phyloP scores from a whole-genome alignment of 768 basidiomycete genomes.

The Termitomyces sp. region DNA sequence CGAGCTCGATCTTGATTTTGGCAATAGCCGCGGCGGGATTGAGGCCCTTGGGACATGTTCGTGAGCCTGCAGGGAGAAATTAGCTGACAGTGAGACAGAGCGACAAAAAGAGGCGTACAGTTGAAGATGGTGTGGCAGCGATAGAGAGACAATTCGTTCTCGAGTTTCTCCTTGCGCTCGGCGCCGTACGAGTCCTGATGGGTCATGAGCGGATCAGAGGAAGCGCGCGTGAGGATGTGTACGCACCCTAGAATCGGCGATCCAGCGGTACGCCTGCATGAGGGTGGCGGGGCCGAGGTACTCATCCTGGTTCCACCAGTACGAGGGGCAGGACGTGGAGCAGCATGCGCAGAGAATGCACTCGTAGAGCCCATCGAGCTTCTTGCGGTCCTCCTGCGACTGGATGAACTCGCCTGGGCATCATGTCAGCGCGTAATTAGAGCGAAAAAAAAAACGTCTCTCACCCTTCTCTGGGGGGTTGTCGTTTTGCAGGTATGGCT shows the following conservation, averaged over 20 bases:
- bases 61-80: constrained; percentile 47
- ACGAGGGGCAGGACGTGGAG: constrained; percentile 94
- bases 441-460: neutral
- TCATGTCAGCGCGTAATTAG: neutral
- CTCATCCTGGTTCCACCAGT: constrained; percentile 99
- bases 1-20: constrained; percentile 88
- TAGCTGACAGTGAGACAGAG: neutral
- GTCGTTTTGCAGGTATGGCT: constrained; percentile 94
- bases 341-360: constrained; percentile 97
- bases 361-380: constrained; percentile 96
- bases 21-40: constrained; percentile 92
- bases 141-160: constrained; percentile 96
- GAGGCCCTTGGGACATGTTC: constrained; percentile 96
- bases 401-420: constrained; percentile 74
- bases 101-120: constrained; percentile 41
- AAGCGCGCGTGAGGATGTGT: neutral
- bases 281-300: constrained; percentile 96
- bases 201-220: neutral
- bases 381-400: constrained; percentile 86
- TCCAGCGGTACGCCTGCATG: constrained; percentile 98
- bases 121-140: constrained; percentile 99
- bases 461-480: constrained; percentile 70
- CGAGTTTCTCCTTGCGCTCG: constrained; percentile 84
- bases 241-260: constrained; percentile 89
- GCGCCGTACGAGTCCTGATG: constrained; percentile 67